Percentiles rank a stretch among this genome's conserved stretches.
Conservation (phyloP, 2,329 filamentous ascomycete genomes). For the Fusarium anthophilum region DNA sequence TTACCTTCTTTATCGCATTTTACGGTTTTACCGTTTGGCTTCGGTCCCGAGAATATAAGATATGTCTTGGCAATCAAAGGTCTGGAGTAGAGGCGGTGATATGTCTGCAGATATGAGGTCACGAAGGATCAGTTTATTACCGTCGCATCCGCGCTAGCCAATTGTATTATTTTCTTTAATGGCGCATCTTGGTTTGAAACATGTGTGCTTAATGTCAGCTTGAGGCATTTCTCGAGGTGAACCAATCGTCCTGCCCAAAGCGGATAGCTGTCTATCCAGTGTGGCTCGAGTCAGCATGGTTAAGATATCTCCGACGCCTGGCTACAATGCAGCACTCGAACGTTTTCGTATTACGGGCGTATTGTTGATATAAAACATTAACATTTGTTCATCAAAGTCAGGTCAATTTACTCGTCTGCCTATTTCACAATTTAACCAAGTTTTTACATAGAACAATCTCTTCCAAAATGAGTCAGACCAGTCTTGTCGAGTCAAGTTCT, state of each 20-base stretch:
- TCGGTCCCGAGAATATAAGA: neutral
- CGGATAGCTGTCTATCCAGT: neutral
- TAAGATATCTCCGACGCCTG: neutral
- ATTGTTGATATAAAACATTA: neutral
- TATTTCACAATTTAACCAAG: neutral
- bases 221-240: neutral
- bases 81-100: neutral
- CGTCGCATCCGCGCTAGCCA: neutral
- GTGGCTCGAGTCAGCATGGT: neutral
- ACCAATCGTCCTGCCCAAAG: neutral
- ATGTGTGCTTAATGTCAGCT: neutral
- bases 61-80: neutral
- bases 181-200: neutral
- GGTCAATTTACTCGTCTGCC: no score
- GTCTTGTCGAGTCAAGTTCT: neutral
- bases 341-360: neutral
- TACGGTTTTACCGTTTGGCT: neutral
- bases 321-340: neutral
- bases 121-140: neutral
- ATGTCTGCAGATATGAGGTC: neutral
- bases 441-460: neutral
- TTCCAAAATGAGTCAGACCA: neutral
- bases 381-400: neutral
- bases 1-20: no score
- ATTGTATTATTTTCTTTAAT: neutral